Conservation (phyloP, 2,329 filamentous ascomycete genomes). For the Diplodia seriata region DNA sequence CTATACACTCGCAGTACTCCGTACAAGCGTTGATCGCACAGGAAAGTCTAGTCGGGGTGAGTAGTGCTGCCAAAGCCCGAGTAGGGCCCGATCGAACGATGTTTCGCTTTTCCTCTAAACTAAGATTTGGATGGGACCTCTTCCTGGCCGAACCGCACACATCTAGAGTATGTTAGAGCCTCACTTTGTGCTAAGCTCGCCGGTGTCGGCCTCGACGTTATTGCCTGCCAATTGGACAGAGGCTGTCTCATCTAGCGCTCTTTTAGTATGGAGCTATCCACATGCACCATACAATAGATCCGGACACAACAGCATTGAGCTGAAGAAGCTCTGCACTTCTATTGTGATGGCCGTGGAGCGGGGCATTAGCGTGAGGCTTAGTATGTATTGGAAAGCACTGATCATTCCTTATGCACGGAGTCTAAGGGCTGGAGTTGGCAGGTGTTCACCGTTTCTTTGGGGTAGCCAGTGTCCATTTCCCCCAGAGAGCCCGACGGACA, state of each 20-base stretch:
- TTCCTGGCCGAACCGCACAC: not conserved
- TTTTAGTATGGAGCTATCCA: not conserved
- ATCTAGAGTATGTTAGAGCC: not conserved
- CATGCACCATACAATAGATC: not conserved
- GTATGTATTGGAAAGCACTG: not conserved
- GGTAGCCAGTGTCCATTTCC: not conserved
- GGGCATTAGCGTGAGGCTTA: not conserved
- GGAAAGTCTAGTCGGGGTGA: not conserved
- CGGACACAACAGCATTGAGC: not conserved
- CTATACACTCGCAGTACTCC: not conserved
- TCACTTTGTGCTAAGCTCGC: not conserved
- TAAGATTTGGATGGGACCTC: not conserved
- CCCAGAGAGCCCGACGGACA: not conserved
- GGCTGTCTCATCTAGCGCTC: not conserved
- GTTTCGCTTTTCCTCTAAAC: not conserved
- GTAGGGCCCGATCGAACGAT: not conserved
- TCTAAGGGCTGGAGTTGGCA: not conserved
- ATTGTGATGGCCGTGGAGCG: not conserved
- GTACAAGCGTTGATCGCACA: not conserved
- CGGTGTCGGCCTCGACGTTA: not conserved
- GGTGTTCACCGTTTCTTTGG: not conserved
- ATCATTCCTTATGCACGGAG: not conserved
- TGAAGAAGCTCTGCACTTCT: not conserved
- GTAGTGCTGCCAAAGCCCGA: not conserved
- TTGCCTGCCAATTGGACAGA: not conserved